phyloP scores from a whole-genome alignment of 345 rosid genomes.

The Sonneratia caseolaris region DNA sequence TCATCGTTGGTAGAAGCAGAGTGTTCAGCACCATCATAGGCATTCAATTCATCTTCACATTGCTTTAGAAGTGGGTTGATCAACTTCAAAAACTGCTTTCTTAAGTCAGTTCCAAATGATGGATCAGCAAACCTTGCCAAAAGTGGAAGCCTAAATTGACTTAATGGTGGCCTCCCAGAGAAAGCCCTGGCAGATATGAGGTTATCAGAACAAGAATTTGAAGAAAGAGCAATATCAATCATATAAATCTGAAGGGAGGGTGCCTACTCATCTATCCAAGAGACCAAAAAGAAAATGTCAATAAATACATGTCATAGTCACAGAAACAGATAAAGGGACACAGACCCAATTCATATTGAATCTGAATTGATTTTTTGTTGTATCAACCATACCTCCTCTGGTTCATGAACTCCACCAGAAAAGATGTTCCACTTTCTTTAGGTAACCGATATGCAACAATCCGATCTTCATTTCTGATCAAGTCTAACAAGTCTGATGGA shows the following conservation, averaged over 20 bases:
- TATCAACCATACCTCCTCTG: conserved; percentile 26
- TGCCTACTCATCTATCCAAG: not conserved
- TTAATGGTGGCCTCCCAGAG: conserved; percentile 7
- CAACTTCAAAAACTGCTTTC: conserved; percentile 30
- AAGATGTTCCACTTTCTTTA: conserved; percentile 26
- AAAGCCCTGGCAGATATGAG: conserved; percentile 16
- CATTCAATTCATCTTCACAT: conserved; percentile 21
- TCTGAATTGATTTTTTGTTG: not conserved
- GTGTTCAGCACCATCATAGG: conserved; percentile 21
- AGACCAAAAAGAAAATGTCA: not conserved
- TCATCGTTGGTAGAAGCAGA: conserved; percentile 21
- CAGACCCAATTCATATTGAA: not conserved
- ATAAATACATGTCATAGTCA: not conserved
- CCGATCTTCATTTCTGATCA: conserved; percentile 57
- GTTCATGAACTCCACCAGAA: conserved; percentile 44
- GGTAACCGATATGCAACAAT: conserved; percentile 55
- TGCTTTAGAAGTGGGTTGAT: conserved; percentile 39
- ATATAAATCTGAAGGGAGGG: not conserved
- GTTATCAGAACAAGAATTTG: conserved; percentile 3
- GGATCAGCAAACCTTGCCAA: conserved; percentile 30
- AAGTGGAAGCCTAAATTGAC: conserved; percentile 47
- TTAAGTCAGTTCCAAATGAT: conserved; percentile 31
- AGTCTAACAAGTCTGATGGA: conserved; percentile 40
- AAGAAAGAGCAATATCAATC: not conserved
- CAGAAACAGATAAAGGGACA: not conserved